Evolutionary conservation across 768 basidiomycete species (phyloP), one percentile per base, ranked within the genome.

Genomic region (Rhodotorula babjevae): DNA sequence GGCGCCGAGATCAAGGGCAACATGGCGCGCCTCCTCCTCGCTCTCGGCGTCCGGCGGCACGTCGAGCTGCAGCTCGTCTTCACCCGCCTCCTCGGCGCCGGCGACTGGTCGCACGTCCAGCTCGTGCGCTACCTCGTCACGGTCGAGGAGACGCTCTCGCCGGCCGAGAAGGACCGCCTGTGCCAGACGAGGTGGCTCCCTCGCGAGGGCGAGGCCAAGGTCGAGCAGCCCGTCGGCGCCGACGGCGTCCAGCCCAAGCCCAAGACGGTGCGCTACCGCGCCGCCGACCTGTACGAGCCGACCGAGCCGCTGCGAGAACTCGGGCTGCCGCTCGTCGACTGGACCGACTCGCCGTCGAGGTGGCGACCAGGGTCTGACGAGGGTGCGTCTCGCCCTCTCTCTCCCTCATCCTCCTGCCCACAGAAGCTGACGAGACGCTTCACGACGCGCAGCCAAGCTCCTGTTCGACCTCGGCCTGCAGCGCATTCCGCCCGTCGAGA

Each of bases 51-150:
- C 19, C 86, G 92, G 27, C 91, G 88, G 79, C 93, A 94, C 74
- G 92, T 97, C 14, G 91, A 97, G 71, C 84, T 97, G 3, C 93
- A 97, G 80, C 83, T 96, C 6, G 85, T 99, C n/a, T 99, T 99
- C 79, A 87, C 89, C 65, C 85, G 93, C 88, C 64, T 79, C 0
- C 69, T 78, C 33, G 76, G 71, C 44, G 78, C 74, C 31, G 78
- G 80, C 49, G 72, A 70, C 27, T 79, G 79, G 78, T 70, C 68
- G 4, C 68, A 80, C 63, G 85, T 87, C 19, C 91, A 96, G 72
- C 84, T 99, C 25, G 86, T 89, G 64, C 89, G 88, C 78, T 96
- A 99, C 80, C 85, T 99, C 19, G 89, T 91, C 50, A 88, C 89
- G 5, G 90, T 96, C 16, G 87, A 87, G 77, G 85, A 87, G 25